Evolutionary conservation across 2,329 filamentous ascomycete genomes (phyloP).

Genomic region (Coniochaeta hoffmannii): DNA sequence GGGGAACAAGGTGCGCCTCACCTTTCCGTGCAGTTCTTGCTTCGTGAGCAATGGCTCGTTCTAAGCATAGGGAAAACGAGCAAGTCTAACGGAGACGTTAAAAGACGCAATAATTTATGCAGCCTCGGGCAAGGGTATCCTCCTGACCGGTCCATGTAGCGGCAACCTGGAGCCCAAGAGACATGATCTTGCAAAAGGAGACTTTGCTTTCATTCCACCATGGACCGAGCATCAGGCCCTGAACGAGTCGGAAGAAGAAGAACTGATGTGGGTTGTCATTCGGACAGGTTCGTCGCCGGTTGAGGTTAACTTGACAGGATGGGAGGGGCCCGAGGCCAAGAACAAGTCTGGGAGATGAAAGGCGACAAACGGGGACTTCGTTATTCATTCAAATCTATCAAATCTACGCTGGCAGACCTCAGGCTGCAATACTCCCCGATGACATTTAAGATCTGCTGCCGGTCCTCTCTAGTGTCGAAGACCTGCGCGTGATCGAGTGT

Average conservation of each 20-base stretch:
- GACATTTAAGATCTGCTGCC: constrained; percentile 8
- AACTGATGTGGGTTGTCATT: constrained; percentile 59
- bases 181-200: constrained; percentile 52
- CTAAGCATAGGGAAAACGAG: too few relatives aligned
- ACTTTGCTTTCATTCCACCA: constrained; percentile 64
- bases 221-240: constrained; percentile 65
- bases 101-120: constrained; percentile 63
- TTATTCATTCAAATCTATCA: background rate
- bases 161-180: constrained; percentile 42
- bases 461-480: constrained; percentile 32
- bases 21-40: background rate
- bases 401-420: background rate
- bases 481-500: constrained; percentile 58
- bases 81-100: too few relatives aligned
- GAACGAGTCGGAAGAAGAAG: constrained; percentile 53
- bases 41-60: background rate
- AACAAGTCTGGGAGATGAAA: background rate
- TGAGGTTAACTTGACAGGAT: constrained; percentile 55
- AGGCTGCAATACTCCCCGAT: constrained; percentile 15
- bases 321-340: constrained; percentile 43
- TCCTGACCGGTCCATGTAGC: constrained; percentile 46
- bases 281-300: constrained; percentile 53
- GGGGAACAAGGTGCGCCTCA: constrained; percentile 52
- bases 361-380: background rate
- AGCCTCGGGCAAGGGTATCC: constrained; percentile 50